Conservation (phyloP, 345 rosid genomes). For the Gossypium australe region DNA sequence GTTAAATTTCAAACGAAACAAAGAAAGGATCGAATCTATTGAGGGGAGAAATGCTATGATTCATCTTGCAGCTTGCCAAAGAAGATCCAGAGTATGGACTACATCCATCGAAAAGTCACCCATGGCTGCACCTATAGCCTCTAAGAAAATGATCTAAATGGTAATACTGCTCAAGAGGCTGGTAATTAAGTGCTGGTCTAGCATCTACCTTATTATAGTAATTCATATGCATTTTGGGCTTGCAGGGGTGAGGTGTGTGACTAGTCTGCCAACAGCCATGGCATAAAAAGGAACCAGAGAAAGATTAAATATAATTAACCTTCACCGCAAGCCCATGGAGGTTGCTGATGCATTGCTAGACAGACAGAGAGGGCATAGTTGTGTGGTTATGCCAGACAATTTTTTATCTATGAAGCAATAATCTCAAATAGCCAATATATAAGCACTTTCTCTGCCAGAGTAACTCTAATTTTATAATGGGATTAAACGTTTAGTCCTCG, state of each 20-base stretch:
- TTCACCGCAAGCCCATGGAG: background rate
- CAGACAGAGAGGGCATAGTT: background rate
- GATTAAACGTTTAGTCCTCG: too few relatives aligned
- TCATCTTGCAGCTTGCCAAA: background rate
- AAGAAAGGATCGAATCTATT: background rate
- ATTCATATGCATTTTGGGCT: background rate
- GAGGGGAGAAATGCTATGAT: background rate
- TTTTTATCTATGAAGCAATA: background rate
- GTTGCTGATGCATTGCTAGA: background rate
- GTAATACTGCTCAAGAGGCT: background rate
- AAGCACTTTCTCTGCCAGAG: background rate
- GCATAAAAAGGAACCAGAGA: background rate
- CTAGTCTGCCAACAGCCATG: background rate
- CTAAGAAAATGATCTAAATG: background rate
- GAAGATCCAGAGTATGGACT: background rate
- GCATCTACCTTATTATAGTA: background rate
- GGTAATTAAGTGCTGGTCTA: background rate
- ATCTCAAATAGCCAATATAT: background rate
- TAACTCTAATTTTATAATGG: background rate
- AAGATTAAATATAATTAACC: background rate
- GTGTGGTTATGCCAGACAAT: background rate
- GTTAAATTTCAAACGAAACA: slow-evolving; percentile 2
- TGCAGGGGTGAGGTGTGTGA: background rate
- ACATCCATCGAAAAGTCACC: background rate
- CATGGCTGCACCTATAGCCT: background rate